These are phyloP conservation scores for Globisporangium rhizosaccharum DNA, from an alignment of 352 stramenopile genomes.

Conservation along the genomic window DNA sequence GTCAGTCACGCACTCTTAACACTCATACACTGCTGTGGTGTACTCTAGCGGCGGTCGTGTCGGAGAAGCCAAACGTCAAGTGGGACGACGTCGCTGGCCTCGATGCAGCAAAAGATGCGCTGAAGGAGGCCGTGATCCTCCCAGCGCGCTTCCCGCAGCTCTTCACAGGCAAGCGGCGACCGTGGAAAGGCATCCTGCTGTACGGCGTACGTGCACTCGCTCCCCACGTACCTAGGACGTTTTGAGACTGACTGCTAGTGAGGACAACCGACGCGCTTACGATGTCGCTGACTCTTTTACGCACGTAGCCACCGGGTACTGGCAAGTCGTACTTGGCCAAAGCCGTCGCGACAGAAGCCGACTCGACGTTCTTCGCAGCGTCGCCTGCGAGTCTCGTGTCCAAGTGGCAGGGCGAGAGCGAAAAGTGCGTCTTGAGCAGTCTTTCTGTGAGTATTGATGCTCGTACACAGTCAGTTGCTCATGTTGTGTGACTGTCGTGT, in stretches of 20 bases:
- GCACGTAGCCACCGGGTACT: constrained; percentile 69
- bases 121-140: constrained; percentile 99
- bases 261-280: not conserved
- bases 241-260: not conserved
- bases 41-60: constrained; percentile 66
- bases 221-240: not conserved
- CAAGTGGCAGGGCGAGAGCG: constrained; percentile 98
- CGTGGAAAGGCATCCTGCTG: constrained; percentile 96
- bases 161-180: constrained; percentile 90
- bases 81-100: constrained; percentile 97
- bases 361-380: constrained; percentile 98
- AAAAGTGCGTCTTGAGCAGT: constrained; percentile 45
- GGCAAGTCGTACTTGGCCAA: constrained; percentile 97
- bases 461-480: not conserved
- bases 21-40: not conserved
- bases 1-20: not conserved
- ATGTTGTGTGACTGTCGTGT: not conserved
- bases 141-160: constrained; percentile 95
- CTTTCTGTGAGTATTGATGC: not conserved
- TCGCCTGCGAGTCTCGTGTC: constrained; percentile 97
- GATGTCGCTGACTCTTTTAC: not conserved
- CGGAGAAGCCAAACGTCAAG: constrained; percentile 93
- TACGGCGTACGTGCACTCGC: constrained; percentile 87
- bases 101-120: constrained; percentile 93
- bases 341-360: constrained; percentile 97